Evolutionary conservation across 2,329 filamentous ascomycete species (phyloP).

Genomic region (Neofusicoccum umdonicola): DNA sequence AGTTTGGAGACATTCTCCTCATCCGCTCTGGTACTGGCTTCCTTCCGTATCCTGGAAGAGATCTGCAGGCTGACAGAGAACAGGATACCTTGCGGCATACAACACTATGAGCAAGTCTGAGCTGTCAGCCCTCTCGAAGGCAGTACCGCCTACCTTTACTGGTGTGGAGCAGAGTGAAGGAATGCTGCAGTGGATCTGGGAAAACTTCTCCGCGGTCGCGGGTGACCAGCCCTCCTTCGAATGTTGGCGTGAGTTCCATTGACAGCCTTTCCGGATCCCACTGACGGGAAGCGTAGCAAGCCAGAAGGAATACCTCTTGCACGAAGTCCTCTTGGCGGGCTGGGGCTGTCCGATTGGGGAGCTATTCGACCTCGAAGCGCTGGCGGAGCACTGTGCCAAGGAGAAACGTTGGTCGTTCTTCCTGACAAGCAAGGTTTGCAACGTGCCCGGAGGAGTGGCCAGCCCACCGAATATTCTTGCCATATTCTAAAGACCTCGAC

Average conservation of each 20-base stretch:
- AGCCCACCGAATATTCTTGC: slow-evolving; percentile 31
- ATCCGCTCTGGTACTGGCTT: slow-evolving; percentile 24
- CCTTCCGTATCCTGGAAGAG: background rate
- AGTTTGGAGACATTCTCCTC: slow-evolving; percentile 32
- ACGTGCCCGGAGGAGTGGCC: slow-evolving; percentile 38
- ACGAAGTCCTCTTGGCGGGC: slow-evolving; percentile 26
- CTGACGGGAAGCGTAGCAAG: slow-evolving; percentile 14
- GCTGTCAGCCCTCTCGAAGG: slow-evolving; percentile 17
- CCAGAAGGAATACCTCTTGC: slow-evolving; percentile 15
- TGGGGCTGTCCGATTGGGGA: slow-evolving; percentile 37
- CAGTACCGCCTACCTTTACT: slow-evolving; percentile 12
- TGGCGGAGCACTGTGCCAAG: slow-evolving; percentile 30
- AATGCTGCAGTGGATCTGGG: slow-evolving; percentile 62
- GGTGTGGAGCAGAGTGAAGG: slow-evolving; percentile 34
- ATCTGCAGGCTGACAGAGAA: background rate
- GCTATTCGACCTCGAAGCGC: slow-evolving; percentile 34
- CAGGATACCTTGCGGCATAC: slow-evolving; percentile 24
- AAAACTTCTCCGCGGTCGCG: slow-evolving; percentile 63
- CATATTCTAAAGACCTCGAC: background rate
- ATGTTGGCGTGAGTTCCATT: slow-evolving; percentile 42
- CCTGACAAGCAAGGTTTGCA: slow-evolving; percentile 56
- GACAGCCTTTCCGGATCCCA: background rate
- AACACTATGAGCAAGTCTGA: slow-evolving; percentile 18
- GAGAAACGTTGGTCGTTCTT: slow-evolving; percentile 39
- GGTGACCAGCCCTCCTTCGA: slow-evolving; percentile 64